phyloP scores from a whole-genome alignment of 1,284 basidiomycete genomes.

The Melampsora occidentalis region DNA sequence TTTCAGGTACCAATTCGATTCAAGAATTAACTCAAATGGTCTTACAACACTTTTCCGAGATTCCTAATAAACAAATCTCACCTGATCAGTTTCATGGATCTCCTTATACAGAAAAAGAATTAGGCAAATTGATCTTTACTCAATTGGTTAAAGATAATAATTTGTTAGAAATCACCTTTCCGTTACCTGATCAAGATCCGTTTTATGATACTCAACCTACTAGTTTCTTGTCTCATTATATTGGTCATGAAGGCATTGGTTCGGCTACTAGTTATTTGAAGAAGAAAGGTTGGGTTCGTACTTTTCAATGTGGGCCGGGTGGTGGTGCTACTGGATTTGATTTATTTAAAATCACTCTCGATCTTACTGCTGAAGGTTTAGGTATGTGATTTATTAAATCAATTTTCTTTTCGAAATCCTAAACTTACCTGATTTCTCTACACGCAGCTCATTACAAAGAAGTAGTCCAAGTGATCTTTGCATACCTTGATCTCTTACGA shows the following conservation, averaged over 20 bases:
- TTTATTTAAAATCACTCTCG: slow-evolving; percentile 79
- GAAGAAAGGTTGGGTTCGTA: slow-evolving; percentile 83
- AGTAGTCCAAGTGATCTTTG: slow-evolving; percentile 72
- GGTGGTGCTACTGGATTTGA: slow-evolving; percentile 71
- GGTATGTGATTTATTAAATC: slow-evolving; percentile 59
- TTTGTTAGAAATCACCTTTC: slow-evolving; percentile 78
- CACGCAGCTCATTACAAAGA: slow-evolving; percentile 69
- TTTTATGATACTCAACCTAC: slow-evolving; percentile 77
- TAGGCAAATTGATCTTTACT: slow-evolving; percentile 70
- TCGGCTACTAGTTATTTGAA: slow-evolving; percentile 90
- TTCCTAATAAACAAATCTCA: slow-evolving; percentile 65
- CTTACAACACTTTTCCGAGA: slow-evolving; percentile 72
- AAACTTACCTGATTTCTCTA: background rate
- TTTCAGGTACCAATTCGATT: slow-evolving; percentile 83
- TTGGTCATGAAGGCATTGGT: slow-evolving; percentile 95
- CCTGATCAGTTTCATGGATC: slow-evolving; percentile 71
- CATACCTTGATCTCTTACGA: slow-evolving; percentile 80
- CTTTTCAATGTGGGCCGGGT: slow-evolving; percentile 70
- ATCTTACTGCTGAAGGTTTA: slow-evolving; percentile 82
- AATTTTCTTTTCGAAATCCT: slow-evolving; percentile 10
- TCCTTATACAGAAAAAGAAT: slow-evolving; percentile 58
- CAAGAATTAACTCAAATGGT: slow-evolving; percentile 71
- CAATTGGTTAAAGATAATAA: slow-evolving; percentile 90
- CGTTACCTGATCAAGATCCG: slow-evolving; percentile 73
- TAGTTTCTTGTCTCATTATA: slow-evolving; percentile 75